A percentile compares a stretch with the other conserved stretches of the same genome.
phyloP scores from a whole-genome alignment of 2,329 filamentous ascomycete species.

The Aspergillus novofumigatus region DNA sequence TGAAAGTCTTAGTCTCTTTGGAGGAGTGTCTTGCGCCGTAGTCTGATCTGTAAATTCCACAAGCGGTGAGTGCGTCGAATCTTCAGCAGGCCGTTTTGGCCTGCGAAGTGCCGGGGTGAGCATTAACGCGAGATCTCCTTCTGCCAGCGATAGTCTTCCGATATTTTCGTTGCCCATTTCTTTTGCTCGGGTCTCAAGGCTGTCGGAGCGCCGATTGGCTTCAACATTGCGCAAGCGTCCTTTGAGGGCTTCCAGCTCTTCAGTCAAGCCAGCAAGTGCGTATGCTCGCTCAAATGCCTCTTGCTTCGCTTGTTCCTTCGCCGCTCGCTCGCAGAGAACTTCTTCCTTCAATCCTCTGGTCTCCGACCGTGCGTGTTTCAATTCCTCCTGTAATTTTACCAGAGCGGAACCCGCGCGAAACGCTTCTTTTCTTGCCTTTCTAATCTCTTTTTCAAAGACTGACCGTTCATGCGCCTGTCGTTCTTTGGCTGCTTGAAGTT shows the following conservation, averaged over 20 bases:
- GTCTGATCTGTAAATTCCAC: conserved; percentile 7
- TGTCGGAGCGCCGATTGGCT: conserved; percentile 32
- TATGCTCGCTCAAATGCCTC: conserved; percentile 47
- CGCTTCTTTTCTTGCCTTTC: conserved; percentile 53
- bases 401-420: conserved; percentile 53
- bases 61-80: conserved; percentile 20
- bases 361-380: conserved; percentile 41
- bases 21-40: conserved; percentile 26
- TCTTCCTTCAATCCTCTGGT: conserved; percentile 51
- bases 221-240: conserved; percentile 38
- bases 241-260: conserved; percentile 43
- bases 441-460: conserved; percentile 55
- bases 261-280: conserved; percentile 41
- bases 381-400: conserved; percentile 52
- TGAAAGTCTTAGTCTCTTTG: conserved; percentile 31
- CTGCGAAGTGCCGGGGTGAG: conserved; percentile 28
- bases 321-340: conserved; percentile 46
- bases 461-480: conserved; percentile 45
- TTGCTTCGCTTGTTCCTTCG: conserved; percentile 44
- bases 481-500: conserved; percentile 49
- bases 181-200: conserved; percentile 29
- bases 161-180: conserved; percentile 26
- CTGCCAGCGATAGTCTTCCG: conserved; percentile 25
- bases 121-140: conserved; percentile 31
- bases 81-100: conserved; percentile 31